phyloP scores from a whole-genome alignment of 257 asterid genomes.

The Orobanche coerulescens region DNA sequence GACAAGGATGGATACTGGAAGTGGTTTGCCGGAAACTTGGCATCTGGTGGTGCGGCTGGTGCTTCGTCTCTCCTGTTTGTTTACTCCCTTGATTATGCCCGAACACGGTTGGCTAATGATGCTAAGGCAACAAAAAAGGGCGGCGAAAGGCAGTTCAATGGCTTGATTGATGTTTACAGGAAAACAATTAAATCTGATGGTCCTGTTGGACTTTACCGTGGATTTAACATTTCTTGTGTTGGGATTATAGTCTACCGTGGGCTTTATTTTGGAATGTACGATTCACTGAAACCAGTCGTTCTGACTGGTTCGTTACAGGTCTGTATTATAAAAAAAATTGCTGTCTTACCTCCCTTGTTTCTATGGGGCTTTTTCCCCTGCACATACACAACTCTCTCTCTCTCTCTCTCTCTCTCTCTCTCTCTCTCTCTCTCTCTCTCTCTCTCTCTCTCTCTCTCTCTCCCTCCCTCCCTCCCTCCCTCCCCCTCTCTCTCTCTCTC shows the following conservation, averaged over 20 bases:
- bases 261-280: constrained; percentile 78
- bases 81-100: constrained; percentile 63
- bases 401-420: no score
- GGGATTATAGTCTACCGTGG: constrained; percentile 80
- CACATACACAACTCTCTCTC: no score
- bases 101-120: constrained; percentile 70
- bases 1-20: constrained; percentile 71
- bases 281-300: constrained; percentile 65
- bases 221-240: constrained; percentile 61
- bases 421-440: no score
- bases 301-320: constrained; percentile 52
- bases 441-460: no score
- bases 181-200: constrained; percentile 65
- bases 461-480: no score
- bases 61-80: constrained; percentile 62
- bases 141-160: constrained; percentile 76
- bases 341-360: neutral
- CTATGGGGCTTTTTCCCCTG: no score
- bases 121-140: constrained; percentile 62
- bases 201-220: constrained; percentile 65
- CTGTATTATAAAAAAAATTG: constrained; percentile 10
- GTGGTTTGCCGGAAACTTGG: constrained; percentile 76
- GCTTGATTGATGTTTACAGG: constrained; percentile 60
- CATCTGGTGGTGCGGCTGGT: constrained; percentile 74
- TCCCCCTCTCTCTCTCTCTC: no score